Evolutionary conservation across 352 stramenopile species (phyloP).

Genomic region (Sclerospora graminicola): DNA sequence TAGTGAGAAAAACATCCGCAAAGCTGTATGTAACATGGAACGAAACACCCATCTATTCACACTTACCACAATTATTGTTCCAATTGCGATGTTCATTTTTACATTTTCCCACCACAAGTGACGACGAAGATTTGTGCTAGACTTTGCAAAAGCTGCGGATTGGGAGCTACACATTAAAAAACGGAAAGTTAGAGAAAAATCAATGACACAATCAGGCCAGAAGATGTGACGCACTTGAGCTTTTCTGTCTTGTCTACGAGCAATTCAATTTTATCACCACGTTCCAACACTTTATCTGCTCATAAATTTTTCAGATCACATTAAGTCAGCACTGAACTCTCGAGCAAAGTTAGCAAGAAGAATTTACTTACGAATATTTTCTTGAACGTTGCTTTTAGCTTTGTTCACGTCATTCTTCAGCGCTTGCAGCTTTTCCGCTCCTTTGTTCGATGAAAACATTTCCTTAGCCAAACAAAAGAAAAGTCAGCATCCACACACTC

Average conservation of each 20-base stretch:
- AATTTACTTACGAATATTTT: conserved; percentile 63
- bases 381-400: conserved; percentile 70
- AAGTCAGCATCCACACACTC: conserved; percentile 2
- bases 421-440: conserved; percentile 64
- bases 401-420: conserved; percentile 74
- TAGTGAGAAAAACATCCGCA: background rate
- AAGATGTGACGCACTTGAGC: conserved; percentile 43
- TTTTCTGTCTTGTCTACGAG: conserved; percentile 83
- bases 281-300: conserved; percentile 71
- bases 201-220: background rate
- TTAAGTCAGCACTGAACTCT: conserved; percentile 2
- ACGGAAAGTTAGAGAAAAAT: background rate
- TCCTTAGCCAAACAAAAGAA: conserved; percentile 28
- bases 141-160: conserved; percentile 72
- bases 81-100: conserved; percentile 81
- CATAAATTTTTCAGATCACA: background rate
- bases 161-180: conserved; percentile 37
- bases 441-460: conserved; percentile 63
- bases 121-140: conserved; percentile 67
- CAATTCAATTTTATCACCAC: conserved; percentile 83
- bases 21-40: background rate
- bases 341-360: background rate
- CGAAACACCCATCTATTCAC: background rate
- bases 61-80: conserved; percentile 54
- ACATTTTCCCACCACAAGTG: conserved; percentile 83